phyloP scores from a whole-genome alignment of 129 eudicot species.

The Escallonia rubra region DNA sequence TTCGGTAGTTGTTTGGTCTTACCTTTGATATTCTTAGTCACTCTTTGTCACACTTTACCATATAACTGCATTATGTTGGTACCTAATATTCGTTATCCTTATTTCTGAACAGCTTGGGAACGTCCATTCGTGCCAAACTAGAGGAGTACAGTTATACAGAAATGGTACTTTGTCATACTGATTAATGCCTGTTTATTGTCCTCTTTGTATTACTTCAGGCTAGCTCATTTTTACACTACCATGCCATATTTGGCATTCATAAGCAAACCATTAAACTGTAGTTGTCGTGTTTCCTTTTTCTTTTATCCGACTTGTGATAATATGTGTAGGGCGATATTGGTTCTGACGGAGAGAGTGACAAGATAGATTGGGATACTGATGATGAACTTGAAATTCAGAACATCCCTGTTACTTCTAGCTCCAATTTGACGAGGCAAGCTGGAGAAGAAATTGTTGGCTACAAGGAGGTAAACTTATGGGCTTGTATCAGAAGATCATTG shows the following conservation, averaged over 20 bases:
- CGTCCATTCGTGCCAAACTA: background rate
- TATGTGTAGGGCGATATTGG: conserved; percentile 42
- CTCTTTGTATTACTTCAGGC: background rate
- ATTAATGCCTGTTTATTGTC: background rate
- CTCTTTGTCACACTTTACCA: too few relatives aligned
- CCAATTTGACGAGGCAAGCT: conserved; percentile 24
- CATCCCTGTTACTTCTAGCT: conserved; percentile 32
- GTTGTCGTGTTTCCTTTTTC: background rate
- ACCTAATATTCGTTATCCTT: too few relatives aligned
- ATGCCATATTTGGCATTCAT: background rate
- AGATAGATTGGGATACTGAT: conserved; percentile 71
- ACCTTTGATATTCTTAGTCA: too few relatives aligned
- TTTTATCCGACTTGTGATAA: background rate
- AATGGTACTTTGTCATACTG: conserved; percentile 10
- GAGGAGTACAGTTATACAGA: background rate
- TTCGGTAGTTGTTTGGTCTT: too few relatives aligned
- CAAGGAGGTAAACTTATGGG: conserved; percentile 40
- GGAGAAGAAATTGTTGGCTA: conserved; percentile 25
- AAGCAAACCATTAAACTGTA: background rate
- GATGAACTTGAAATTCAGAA: conserved; percentile 61
- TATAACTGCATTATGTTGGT: too few relatives aligned
- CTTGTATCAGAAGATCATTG: background rate
- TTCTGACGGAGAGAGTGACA: conserved; percentile 47
- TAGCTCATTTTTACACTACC: background rate
- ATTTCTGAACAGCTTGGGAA: conserved; percentile 11